Percentiles rank a stretch among this genome's conserved stretches.
Evolutionary conservation across 2,329 filamentous ascomycete genomes (phyloP).

Genomic region (Chaetomiaceae sp.): DNA sequence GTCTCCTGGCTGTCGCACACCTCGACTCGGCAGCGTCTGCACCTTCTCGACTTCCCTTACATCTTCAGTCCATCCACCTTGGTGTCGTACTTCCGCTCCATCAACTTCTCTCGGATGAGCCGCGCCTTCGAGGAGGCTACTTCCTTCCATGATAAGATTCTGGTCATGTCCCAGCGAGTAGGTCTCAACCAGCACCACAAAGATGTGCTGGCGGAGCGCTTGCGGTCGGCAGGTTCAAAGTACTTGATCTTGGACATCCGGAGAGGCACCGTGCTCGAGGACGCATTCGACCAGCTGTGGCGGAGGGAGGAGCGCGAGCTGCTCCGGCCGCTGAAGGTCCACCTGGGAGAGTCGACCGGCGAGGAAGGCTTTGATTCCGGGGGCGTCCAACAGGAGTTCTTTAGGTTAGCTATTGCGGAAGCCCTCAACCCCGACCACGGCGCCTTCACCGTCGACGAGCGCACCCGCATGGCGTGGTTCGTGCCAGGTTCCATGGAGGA

Average conservation of each 20-base stretch:
- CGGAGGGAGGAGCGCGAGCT: slow-evolving; percentile 77
- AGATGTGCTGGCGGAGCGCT: slow-evolving; percentile 55
- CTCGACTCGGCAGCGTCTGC: slow-evolving; percentile 58
- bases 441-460: slow-evolving; percentile 72
- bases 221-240: slow-evolving; percentile 63
- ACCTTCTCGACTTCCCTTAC: slow-evolving; percentile 76
- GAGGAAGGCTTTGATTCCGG: slow-evolving; percentile 92
- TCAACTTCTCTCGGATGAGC: slow-evolving; percentile 86
- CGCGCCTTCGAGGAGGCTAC: slow-evolving; percentile 68
- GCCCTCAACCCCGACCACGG: slow-evolving; percentile 74
- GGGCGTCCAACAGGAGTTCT: slow-evolving; percentile 95
- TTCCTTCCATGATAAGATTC: slow-evolving; percentile 52
- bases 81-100: slow-evolving; percentile 78
- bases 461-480: slow-evolving; percentile 83
- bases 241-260: slow-evolving; percentile 68
- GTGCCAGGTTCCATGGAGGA: slow-evolving; percentile 76
- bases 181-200: slow-evolving; percentile 56
- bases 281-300: slow-evolving; percentile 88
- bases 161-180: slow-evolving; percentile 50
- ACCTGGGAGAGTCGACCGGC: slow-evolving; percentile 73
- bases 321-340: slow-evolving; percentile 79
- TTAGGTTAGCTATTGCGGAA: slow-evolving; percentile 75
- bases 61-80: slow-evolving; percentile 70
- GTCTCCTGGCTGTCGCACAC: slow-evolving; percentile 63
- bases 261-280: slow-evolving; percentile 61